Evolutionary conservation across 352 stramenopile genomes (phyloP), one percentile per base, ranked within the genome.

Genomic region (Phytopythium litorale): DNA sequence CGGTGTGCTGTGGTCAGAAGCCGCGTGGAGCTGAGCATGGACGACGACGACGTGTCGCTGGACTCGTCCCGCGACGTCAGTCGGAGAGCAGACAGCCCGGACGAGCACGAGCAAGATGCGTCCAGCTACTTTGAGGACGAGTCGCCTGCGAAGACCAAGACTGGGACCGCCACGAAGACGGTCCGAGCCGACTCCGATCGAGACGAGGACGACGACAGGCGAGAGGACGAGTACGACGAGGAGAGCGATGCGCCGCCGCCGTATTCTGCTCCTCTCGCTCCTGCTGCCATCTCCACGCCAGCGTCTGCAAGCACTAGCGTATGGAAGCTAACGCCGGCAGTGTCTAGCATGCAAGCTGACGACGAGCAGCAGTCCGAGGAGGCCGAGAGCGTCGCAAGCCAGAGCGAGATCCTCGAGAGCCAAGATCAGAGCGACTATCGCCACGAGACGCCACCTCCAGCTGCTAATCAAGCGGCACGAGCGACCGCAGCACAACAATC

Each of bases 11-110:
- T 28, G 1, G 72, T 56, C 25, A 66, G 68, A 38, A 58, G 52
- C 35, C 68, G 66, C 11, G 18, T 88, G 19, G 71, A 86, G 62
- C 62, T 87, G 63, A 85, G 78, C 32, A 43, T 78, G 21, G 81
- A 90, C 43, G 75, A 88, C 30, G 75, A 87, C 18, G 70, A 81
- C 3, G 68, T 81, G 30, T 79, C 71, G 35, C 55, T 80, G 21
- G 68, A 82, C 52, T 81, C 56, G 21, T 62, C 64, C 19, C 53
- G 43, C 38, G 38, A 35, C 43, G 63, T 52, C 6, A 58, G 48
- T 35, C 60, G 61, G 2, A 16, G 53, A 5, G 51, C 65, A 35
- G 63, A 59, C 1, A 68, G 62, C 32, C 54, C 35, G 7, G 58
- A 49, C 21, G 63, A 67, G 2, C 62, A 64, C 15, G 57, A 66